Evolutionary conservation across 148 eudicot genomes (phyloP).

Genomic region (Linanthus parryae): DNA sequence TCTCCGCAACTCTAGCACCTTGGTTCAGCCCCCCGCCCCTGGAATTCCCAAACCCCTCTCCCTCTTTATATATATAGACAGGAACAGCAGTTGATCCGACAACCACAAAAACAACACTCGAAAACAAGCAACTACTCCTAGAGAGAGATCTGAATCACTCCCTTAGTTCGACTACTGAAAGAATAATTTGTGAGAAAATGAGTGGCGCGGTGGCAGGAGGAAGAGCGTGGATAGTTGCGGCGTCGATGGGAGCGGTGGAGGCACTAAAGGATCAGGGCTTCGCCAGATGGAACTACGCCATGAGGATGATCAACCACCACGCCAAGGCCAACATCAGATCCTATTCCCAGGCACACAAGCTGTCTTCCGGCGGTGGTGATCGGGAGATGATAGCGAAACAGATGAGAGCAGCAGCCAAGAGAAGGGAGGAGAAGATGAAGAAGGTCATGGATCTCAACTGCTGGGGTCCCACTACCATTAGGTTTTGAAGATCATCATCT

Average conservation of each 20-base stretch:
- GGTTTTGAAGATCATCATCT: too few relatives aligned
- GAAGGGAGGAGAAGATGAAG: constrained; percentile 24
- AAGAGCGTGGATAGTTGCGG: constrained; percentile 40
- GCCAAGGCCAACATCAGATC: constrained; percentile 24
- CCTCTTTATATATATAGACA: too few relatives aligned
- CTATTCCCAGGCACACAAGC: constrained; percentile 6
- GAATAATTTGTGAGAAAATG: too few relatives aligned
- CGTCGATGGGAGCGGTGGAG: constrained; percentile 58
- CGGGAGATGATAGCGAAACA: not conserved
- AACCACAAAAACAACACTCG: too few relatives aligned
- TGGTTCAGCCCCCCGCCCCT: too few relatives aligned
- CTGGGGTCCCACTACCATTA: constrained; percentile 31
- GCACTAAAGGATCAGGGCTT: constrained; percentile 64
- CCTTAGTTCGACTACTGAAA: too few relatives aligned
- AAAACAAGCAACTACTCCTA: too few relatives aligned
- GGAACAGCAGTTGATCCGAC: too few relatives aligned
- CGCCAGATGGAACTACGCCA: constrained; percentile 47
- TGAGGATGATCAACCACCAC: constrained; percentile 25
- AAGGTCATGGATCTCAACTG: constrained; percentile 33
- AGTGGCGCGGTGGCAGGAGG: constrained; percentile 16
- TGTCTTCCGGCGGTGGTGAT: not conserved
- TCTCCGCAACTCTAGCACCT: too few relatives aligned
- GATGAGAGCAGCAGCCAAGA: constrained; percentile 7
- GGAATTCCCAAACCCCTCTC: too few relatives aligned
- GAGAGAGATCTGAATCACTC: too few relatives aligned